phyloP scores from a whole-genome alignment of 345 rosid genomes.

The Physaria fendleri region DNA sequence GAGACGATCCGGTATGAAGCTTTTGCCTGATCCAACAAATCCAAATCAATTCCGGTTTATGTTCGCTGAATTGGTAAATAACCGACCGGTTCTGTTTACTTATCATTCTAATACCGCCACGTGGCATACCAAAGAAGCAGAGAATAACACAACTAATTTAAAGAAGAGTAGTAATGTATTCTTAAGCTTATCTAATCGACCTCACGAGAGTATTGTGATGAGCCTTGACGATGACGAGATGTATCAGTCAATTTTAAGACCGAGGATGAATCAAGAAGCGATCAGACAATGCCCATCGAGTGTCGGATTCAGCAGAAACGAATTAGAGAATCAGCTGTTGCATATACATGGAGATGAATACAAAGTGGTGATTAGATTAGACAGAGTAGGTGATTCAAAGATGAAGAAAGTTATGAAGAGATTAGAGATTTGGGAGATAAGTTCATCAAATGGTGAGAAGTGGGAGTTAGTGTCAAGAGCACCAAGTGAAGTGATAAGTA shows the following conservation, averaged over 20 bases:
- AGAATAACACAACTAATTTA: conserved; percentile 17
- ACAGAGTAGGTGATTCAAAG: neutral
- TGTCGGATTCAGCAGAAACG: conserved; percentile 19
- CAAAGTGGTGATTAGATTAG: conserved; percentile 42
- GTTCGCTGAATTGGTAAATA: conserved; percentile 55
- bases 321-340: conserved; percentile 19
- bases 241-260: conserved; percentile 36
- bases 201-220: conserved; percentile 39
- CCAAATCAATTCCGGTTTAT: conserved; percentile 50
- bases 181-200: conserved; percentile 43
- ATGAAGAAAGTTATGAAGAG: conserved; percentile 11
- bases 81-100: conserved; percentile 43
- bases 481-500: conserved; percentile 36
- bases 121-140: conserved; percentile 46
- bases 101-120: conserved; percentile 39
- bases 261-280: conserved; percentile 24
- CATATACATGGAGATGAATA: conserved; percentile 64
- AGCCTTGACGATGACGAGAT: conserved; percentile 21
- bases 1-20: conserved; percentile 73
- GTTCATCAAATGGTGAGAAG: conserved; percentile 11
- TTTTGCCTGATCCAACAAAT: conserved; percentile 24
- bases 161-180: conserved; percentile 21
- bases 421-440: conserved; percentile 49
- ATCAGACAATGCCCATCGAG: conserved; percentile 17
- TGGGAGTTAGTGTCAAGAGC: conserved; percentile 48